These are phyloP conservation scores for Leptographium wingfieldii DNA, from an alignment of 2,329 filamentous ascomycete species.

Conservation along the genomic window DNA sequence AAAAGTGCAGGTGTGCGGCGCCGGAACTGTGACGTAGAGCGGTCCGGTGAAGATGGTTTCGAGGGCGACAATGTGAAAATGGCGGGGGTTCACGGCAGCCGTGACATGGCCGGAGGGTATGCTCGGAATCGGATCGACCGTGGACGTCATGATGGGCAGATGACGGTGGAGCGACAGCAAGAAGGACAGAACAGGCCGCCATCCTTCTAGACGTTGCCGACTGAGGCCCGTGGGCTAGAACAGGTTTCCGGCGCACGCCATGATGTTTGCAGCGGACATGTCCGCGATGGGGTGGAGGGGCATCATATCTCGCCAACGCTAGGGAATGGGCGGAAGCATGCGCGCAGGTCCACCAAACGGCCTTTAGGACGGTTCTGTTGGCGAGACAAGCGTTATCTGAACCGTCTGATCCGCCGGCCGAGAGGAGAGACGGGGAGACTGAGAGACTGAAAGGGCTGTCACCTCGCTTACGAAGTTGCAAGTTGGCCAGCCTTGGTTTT, in stretches of 20 bases:
- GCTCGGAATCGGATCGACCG: too few species aligned
- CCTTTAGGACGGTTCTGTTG: too few species aligned
- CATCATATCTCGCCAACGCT: background rate
- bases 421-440: background rate
- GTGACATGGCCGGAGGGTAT: background rate
- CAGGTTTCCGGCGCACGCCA: background rate
- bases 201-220: background rate
- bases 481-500: background rate
- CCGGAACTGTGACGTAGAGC: slow-evolving; percentile 13
- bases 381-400: background rate
- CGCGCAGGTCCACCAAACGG: background rate
- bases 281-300: background rate
- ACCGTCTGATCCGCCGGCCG: background rate
- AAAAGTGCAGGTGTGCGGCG: slow-evolving; percentile 18
- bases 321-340: background rate
- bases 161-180: background rate
- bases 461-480: background rate
- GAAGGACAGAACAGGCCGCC: background rate
- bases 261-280: background rate
- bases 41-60: slow-evolving; percentile 19
- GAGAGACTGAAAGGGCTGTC: background rate
- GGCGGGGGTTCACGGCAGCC: background rate
- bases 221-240: background rate
- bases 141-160: background rate
- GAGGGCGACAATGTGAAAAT: slow-evolving; percentile 20